Base-by-base conservation (phyloP, 192 early-diverging fungal species). In the Spizellomyces sp. region DNA sequence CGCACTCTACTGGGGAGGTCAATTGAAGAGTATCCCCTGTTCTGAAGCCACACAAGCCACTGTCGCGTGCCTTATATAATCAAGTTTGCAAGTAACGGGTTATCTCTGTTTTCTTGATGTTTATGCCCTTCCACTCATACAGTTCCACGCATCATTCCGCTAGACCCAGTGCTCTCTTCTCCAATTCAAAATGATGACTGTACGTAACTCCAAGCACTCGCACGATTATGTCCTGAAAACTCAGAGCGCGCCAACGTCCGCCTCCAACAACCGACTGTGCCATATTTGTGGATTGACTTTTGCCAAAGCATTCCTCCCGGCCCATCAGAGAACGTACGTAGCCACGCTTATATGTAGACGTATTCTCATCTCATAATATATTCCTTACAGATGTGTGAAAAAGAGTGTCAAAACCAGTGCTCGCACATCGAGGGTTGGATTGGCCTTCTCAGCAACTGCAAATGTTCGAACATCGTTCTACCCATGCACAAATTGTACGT, bases 241-340 rank as follows among this genome's bases (percentile, higher is more conserved):
- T 14, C 59, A 67, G 50, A 67, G 66, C 5, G 66, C 66, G 9
- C 66, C 66, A 15, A 56, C 17, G 10, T 67, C 66, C 2, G 66
- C 66, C 27, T n/a, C 59, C 12, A 55, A 58, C 27, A 36, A 17
- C 5, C 71, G 68, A 14, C 56, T 83, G 5, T 83, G 81, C 68
- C 78, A 80, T 71, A 64, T 83, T 8, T 83, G 81, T 47, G 78
- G 81, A 9, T 22, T 52, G 5, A 69, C 54, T 4, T 83, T 81
- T 66, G 50, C 77, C 5, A 83, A 83, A 54, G 63, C 74, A 2
- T 47, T 50, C 19, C 52, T 83, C 7, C 70, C 81, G 14, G 57
- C 69, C 5, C 81, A 83, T 55, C 81, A 83, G 58, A 67, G 76
- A 45, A 70, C 45, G 78, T 83, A 72, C 36, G 70, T 50, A 21